A percentile compares a stretch with the other conserved stretches of the same genome.
Evolutionary conservation across 352 stramenopile genomes (phyloP).

Genomic region (Aphanomyces stellatus): DNA sequence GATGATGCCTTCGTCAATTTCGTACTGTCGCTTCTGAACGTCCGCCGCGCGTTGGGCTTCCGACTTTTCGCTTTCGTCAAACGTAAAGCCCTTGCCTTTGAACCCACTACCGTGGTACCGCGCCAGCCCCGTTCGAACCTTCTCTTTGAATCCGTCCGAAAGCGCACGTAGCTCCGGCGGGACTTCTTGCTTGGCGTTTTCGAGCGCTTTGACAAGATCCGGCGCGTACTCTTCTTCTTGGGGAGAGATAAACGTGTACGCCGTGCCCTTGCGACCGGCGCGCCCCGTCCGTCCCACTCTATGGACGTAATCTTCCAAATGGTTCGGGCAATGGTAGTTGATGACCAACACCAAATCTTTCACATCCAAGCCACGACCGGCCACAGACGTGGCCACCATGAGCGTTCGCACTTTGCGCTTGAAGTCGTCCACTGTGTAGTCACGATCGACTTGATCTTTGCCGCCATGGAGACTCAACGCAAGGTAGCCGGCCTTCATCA

Average conservation of each 20-base stretch:
- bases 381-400: slow-evolving; percentile 94
- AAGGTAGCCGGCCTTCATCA: slow-evolving; percentile 94
- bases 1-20: slow-evolving; percentile 77
- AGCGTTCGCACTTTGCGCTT: slow-evolving; percentile 92
- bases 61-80: slow-evolving; percentile 96
- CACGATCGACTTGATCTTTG: slow-evolving; percentile 98
- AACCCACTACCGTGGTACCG: slow-evolving; percentile 95
- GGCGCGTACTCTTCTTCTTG: slow-evolving; percentile 97
- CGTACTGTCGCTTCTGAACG: slow-evolving; percentile 86
- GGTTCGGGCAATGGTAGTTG: slow-evolving; percentile 99
- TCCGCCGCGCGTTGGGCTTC: slow-evolving; percentile 91
- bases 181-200: slow-evolving; percentile 70
- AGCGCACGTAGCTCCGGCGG: slow-evolving; percentile 85
- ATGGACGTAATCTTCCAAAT: slow-evolving; percentile 99
- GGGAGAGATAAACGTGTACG: slow-evolving; percentile 98
- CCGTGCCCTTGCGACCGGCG: slow-evolving; percentile 93
- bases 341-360: slow-evolving; percentile 97
- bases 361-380: slow-evolving; percentile 97
- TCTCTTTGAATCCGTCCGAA: slow-evolving; percentile 93
- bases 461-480: slow-evolving; percentile 96
- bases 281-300: slow-evolving; percentile 95
- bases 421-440: slow-evolving; percentile 99
- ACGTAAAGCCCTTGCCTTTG: slow-evolving; percentile 97
- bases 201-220: slow-evolving; percentile 95
- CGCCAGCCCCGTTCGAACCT: slow-evolving; percentile 93